Evolutionary conservation across 176 grass and related monocot species (phyloP).

Genomic region (Aegilops tauschii): DNA sequence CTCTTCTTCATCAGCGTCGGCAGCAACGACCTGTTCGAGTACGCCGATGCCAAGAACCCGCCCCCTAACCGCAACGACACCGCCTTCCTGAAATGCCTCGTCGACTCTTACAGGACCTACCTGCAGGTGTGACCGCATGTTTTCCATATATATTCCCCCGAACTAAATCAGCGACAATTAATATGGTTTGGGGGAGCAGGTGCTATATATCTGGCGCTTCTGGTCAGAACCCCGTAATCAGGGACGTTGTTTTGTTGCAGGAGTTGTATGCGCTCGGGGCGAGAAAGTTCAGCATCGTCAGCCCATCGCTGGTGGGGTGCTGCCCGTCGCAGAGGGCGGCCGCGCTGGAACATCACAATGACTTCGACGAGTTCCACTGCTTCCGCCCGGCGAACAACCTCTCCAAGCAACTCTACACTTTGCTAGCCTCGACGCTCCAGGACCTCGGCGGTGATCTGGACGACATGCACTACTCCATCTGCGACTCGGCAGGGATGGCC

Average conservation of each 20-base stretch:
- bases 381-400: constrained; percentile 22
- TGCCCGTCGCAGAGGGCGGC: constrained; percentile 30
- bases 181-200: too few species aligned
- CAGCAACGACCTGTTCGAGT: constrained; percentile 67
- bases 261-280: constrained; percentile 37
- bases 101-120: constrained; percentile 22
- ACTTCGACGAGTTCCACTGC: constrained; percentile 6
- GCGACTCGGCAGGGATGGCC: constrained; percentile 14
- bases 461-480: constrained; percentile 50
- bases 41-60: neutral
- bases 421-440: neutral
- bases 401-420: constrained; percentile 10
- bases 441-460: neutral
- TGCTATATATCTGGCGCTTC: too few species aligned
- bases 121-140: constrained; percentile 15
- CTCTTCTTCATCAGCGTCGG: constrained; percentile 60
- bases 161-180: too few species aligned
- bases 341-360: neutral
- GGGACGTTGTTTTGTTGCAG: constrained; percentile 9
- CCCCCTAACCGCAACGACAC: neutral
- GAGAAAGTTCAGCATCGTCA: constrained; percentile 42
- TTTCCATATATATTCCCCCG: too few species aligned
- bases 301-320: constrained; percentile 47
- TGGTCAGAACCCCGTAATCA: too few species aligned
- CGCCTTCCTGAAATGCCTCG: constrained; percentile 14